Evolutionary conservation across 768 basidiomycete genomes (phyloP), one percentile per base, ranked within the genome.

Genomic region (Tricholoma terreum): DNA sequence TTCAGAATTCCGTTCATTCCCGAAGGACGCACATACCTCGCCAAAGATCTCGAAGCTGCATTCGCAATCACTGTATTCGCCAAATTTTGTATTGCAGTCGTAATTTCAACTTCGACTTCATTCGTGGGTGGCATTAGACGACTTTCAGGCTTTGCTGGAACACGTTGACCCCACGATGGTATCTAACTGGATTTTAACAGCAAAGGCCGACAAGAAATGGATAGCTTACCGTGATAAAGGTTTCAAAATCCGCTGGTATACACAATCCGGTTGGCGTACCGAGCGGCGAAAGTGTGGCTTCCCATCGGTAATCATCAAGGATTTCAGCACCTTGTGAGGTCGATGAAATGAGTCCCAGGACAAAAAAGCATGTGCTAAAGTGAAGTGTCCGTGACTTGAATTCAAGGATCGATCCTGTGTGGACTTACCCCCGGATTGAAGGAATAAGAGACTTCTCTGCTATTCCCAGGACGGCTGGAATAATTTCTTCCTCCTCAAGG

Each of bases 61-160:
- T 95, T 95, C 0, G 95, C 94, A 57, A 98, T 90, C 51, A 98
- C 94, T 17, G 94, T 92, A 68, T 99, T 99, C 27, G 90, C 87
- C 40, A 99, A 78, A 68, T 98, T 98, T 64, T 94, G 89, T 50
- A 99, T 91, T 4, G 92, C 91, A 4, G 89, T 87, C 63, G 95
- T 81, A 27, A 92, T 87, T 63, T 96, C 92, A 4, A 85, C 78
- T 64, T 98, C 95, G 35, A 82, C 75, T 59, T 86, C 84, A 6
- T 83, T 76, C 0, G 81, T 80, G 8, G 90, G 85, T 4, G 88
- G 84, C 57, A 84, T 74, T 27, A 95, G 71, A 2, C 82, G 84
- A 56, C 62, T 73, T 57, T 71, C 81, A 57, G 50, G 73, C 64
- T 64, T 72, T 45, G 76, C 73, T 4, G 73, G 67, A n/a, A 65